phyloP scores from a whole-genome alignment of 176 grass and related monocot species.

The Avena eriantha region DNA sequence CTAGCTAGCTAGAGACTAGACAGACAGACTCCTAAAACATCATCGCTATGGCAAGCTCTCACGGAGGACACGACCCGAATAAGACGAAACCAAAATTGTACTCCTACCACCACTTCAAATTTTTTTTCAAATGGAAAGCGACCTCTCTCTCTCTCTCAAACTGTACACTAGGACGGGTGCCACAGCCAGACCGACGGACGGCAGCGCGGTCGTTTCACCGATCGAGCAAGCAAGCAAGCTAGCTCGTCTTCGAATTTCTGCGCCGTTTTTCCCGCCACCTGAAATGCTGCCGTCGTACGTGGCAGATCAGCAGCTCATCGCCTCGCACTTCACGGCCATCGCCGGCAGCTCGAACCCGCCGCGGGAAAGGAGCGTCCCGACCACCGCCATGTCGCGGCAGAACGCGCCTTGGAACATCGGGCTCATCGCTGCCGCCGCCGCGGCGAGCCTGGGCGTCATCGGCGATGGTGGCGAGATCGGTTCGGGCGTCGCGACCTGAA shows the following conservation, averaged over 20 bases:
- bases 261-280: constrained; percentile 25
- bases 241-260: not conserved
- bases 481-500: not conserved
- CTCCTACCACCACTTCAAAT: not conserved
- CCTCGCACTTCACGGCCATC: constrained; percentile 82
- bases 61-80: not conserved
- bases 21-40: not conserved
- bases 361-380: constrained; percentile 65
- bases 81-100: not conserved
- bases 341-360: constrained; percentile 45
- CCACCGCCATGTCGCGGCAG: constrained; percentile 90
- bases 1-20: not conserved
- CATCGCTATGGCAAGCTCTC: not conserved
- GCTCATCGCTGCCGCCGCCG: constrained; percentile 9
- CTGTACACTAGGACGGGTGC: not conserved
- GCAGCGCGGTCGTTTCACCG: not conserved
- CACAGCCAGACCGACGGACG: not conserved
- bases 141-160: not conserved
- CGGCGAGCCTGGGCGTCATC: not conserved
- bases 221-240: not conserved
- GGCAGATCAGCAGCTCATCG: constrained; percentile 68
- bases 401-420: constrained; percentile 75
- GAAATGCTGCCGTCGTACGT: not conserved
- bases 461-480: not conserved
- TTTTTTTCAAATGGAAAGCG: not conserved